Conservation (phyloP, 495 filamentous ascomycete species). For the Aspergillus panamensis region DNA sequence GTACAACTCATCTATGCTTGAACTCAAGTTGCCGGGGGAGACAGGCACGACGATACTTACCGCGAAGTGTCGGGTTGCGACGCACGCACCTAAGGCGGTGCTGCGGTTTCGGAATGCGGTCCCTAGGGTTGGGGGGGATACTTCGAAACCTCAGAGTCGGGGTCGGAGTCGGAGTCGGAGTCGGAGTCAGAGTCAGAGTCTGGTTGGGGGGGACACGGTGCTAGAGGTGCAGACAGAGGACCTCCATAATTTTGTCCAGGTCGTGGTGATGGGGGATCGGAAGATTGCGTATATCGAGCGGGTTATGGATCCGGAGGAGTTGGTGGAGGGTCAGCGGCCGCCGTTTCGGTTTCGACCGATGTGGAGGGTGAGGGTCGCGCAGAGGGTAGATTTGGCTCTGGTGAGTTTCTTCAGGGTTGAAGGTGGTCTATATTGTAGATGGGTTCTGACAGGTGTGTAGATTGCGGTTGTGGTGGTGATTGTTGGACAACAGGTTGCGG, state of each 20-base stretch:
- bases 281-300: conserved; percentile 13
- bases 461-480: conserved; percentile 15
- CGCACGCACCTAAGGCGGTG: conserved; percentile 11
- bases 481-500: conserved; percentile 7
- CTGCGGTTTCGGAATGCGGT: conserved; percentile 16
- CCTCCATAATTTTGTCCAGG: conserved; percentile 18
- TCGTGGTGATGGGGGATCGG: conserved; percentile 10
- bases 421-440: background rate
- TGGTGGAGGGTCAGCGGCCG: conserved; percentile 18
- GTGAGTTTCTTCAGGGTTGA: conserved; percentile 5
- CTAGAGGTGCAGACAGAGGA: conserved; percentile 16
- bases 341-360: conserved; percentile 20
- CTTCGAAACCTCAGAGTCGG: background rate
- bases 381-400: conserved; percentile 20
- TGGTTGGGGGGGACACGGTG: conserved; percentile 2
- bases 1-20: conserved; percentile 18
- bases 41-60: conserved; percentile 4
- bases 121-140: background rate
- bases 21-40: conserved; percentile 16
- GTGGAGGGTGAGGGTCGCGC: conserved; percentile 18
- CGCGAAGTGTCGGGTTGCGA: conserved; percentile 18
- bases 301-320: conserved; percentile 9
- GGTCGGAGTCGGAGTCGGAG: background rate
- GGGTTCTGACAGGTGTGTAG: background rate
- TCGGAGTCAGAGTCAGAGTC: background rate